These are phyloP conservation scores for Chiua virens DNA, from an alignment of 768 basidiomycete genomes.

Conservation along the genomic window DNA sequence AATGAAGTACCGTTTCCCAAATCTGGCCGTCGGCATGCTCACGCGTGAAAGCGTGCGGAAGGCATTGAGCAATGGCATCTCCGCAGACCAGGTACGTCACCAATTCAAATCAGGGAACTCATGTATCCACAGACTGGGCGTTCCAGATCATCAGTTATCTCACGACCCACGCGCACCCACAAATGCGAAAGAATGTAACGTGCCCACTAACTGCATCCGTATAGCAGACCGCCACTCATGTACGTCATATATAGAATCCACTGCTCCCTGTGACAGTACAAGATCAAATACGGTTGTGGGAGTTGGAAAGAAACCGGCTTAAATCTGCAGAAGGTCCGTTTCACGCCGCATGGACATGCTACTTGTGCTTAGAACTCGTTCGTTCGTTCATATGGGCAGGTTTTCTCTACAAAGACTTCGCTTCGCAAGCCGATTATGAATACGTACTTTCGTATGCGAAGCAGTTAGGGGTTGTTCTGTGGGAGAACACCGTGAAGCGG, in stretches of 20 bases:
- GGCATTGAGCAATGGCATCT: slow-evolving; percentile 92
- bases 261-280: slow-evolving; percentile 95
- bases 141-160: slow-evolving; percentile 92
- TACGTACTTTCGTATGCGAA: slow-evolving; percentile 84
- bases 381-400: slow-evolving; percentile 44
- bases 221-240: slow-evolving; percentile 4
- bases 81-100: slow-evolving; percentile 82
- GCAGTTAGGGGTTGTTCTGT: slow-evolving; percentile 77
- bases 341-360: slow-evolving; percentile 7
- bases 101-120: slow-evolving; percentile 14
- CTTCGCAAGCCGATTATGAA: slow-evolving; percentile 84
- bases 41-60: slow-evolving; percentile 95
- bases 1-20: slow-evolving; percentile 92
- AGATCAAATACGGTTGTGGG: slow-evolving; percentile 97
- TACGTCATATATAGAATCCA: slow-evolving; percentile 62
- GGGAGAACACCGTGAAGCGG: slow-evolving; percentile 73
- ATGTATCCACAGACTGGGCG: slow-evolving; percentile 12
- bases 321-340: slow-evolving; percentile 83
- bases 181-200: slow-evolving; percentile 92
- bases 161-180: slow-evolving; percentile 92
- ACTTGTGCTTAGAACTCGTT: slow-evolving; percentile 1
- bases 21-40: slow-evolving; percentile 93
- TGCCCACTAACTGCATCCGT: slow-evolving; percentile 7
- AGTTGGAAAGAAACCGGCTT: slow-evolving; percentile 90
- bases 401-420: slow-evolving; percentile 86